Evolutionary conservation across 441 rosid species (phyloP).

Genomic region (Adansonia rubrostipa): DNA sequence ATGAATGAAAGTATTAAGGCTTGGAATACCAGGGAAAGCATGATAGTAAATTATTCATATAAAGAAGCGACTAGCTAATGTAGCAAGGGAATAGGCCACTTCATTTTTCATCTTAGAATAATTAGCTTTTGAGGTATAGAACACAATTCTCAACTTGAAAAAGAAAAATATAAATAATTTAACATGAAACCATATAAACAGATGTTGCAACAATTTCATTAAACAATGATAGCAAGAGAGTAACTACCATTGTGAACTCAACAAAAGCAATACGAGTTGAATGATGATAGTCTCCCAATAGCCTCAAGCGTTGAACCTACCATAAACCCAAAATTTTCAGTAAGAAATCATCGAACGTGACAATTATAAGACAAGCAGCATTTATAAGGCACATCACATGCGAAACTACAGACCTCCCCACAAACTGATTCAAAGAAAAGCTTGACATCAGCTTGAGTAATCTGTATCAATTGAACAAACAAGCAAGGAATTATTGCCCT

Average conservation of each 20-base stretch:
- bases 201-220: background rate
- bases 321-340: conserved; percentile 20
- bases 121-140: background rate
- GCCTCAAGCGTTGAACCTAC: conserved; percentile 89
- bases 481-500: conserved; percentile 21
- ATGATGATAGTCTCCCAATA: conserved; percentile 87
- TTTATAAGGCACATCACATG: background rate
- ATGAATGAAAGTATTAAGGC: background rate
- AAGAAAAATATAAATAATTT: too few species aligned
- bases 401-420: conserved; percentile 71
- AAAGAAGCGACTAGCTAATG: background rate
- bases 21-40: conserved; percentile 9
- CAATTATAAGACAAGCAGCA: conserved; percentile 14
- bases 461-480: conserved; percentile 48
- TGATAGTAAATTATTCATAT: background rate
- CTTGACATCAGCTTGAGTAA: conserved; percentile 77
- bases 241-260: conserved; percentile 75
- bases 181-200: conserved; percentile 14
- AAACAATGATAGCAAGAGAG: background rate
- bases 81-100: background rate
- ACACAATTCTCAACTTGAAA: too few species aligned
- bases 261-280: conserved; percentile 93
- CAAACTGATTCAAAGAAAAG: conserved; percentile 80
- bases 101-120: background rate
- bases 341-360: conserved; percentile 17